Conservation (phyloP, 164 flowering plant species). For the Chimonanthus praecox region DNA sequence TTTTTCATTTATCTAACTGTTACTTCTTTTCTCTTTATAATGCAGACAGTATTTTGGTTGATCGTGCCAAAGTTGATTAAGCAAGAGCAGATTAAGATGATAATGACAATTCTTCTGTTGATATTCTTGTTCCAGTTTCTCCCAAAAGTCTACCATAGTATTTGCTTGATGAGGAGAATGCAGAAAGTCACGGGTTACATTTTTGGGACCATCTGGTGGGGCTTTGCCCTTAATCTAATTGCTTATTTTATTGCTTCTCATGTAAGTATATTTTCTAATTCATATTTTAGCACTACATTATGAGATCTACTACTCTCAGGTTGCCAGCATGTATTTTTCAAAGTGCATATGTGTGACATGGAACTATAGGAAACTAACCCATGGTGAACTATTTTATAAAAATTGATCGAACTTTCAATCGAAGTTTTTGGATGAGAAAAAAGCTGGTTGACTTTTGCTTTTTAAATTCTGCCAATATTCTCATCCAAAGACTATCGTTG, state of each 20-base stretch:
- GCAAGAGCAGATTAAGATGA: constrained; percentile 62
- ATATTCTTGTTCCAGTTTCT: constrained; percentile 89
- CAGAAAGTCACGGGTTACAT: constrained; percentile 91
- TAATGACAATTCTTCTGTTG: constrained; percentile 73
- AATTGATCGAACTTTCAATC: too few relatives aligned
- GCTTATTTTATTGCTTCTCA: constrained; percentile 97
- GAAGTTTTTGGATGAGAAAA: too few relatives aligned
- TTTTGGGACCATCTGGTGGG: constrained; percentile 99
- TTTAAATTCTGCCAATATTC: too few relatives aligned
- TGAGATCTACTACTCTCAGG: too few relatives aligned
- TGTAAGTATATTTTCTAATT: constrained; percentile 32
- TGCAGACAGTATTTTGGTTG: constrained; percentile 88
- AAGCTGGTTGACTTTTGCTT: too few relatives aligned
- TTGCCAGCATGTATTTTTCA: too few relatives aligned
- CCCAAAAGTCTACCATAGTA: constrained; percentile 84
- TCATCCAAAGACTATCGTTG: too few relatives aligned
- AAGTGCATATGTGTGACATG: too few relatives aligned
- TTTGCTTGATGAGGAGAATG: constrained; percentile 78
- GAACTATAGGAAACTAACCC: too few relatives aligned
- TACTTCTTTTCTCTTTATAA: not conserved
- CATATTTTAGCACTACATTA: not conserved
- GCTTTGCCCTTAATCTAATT: constrained; percentile 82
- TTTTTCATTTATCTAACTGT: not conserved
- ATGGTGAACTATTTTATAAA: too few relatives aligned
- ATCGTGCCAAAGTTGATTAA: constrained; percentile 64